Percentiles rank a stretch among this genome's conserved stretches.
phyloP scores from a whole-genome alignment of 2,329 filamentous ascomycete species.

The Pseudocercospora macadamiae region DNA sequence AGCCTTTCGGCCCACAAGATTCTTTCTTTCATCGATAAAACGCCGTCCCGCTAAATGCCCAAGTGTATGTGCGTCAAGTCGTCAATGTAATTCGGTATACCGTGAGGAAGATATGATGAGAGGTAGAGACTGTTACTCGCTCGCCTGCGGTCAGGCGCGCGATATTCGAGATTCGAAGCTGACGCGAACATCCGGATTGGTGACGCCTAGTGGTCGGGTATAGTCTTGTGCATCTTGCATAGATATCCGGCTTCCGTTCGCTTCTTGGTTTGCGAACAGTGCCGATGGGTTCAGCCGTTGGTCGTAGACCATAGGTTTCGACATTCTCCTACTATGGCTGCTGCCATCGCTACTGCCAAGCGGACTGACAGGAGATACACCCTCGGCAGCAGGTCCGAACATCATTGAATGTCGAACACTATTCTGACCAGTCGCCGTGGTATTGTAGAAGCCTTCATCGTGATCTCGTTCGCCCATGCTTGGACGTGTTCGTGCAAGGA shows the following conservation, averaged over 20 bases:
- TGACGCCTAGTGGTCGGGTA: constrained; percentile 48
- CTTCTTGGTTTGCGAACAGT: constrained; percentile 46
- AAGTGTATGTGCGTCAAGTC: constrained; percentile 18
- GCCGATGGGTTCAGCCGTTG: constrained; percentile 53
- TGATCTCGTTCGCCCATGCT: constrained; percentile 34
- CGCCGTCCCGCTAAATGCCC: constrained; percentile 17
- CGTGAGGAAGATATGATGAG: constrained; percentile 11
- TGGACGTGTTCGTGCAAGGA: constrained; percentile 39
- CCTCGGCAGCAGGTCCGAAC: constrained; percentile 31
- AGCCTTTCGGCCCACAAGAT: constrained; percentile 8
- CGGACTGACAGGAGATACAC: constrained; percentile 36
- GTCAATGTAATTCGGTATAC: constrained; percentile 23
- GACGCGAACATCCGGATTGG: constrained; percentile 38
- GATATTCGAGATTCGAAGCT: constrained; percentile 35
- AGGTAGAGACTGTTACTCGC: constrained; percentile 4
- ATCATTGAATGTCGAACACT: constrained; percentile 39
- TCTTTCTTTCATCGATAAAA: constrained; percentile 13
- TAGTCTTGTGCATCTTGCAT: constrained; percentile 54
- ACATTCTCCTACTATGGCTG: constrained; percentile 40
- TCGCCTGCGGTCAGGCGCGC: constrained; percentile 7
- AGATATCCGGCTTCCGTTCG: constrained; percentile 51
- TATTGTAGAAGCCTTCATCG: constrained; percentile 27
- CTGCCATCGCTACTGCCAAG: constrained; percentile 33
- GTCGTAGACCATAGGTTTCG: constrained; percentile 51
- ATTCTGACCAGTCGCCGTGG: constrained; percentile 29